These are phyloP conservation scores for Microcera coccophila DNA, from an alignment of 2,329 filamentous ascomycete genomes.

Conservation along the genomic window DNA sequence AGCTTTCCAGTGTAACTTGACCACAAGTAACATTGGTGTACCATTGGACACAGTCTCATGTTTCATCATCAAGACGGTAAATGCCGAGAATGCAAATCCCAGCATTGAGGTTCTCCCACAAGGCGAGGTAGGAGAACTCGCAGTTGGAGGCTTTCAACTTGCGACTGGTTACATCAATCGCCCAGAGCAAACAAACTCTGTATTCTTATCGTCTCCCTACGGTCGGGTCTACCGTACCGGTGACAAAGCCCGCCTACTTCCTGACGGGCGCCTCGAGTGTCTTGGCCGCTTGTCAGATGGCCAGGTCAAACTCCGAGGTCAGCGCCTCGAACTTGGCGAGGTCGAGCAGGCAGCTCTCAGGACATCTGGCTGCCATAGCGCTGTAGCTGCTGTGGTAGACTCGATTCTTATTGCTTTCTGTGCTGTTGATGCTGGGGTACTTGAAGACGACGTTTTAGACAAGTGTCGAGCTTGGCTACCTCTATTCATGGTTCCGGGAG, in stretches of 20 bases:
- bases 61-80: conserved; percentile 58
- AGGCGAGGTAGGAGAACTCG: conserved; percentile 74
- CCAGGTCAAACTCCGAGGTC: conserved; percentile 83
- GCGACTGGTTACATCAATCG: conserved; percentile 80
- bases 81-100: conserved; percentile 12
- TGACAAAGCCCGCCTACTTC: conserved; percentile 69
- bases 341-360: conserved; percentile 67
- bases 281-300: conserved; percentile 74
- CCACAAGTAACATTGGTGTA: conserved; percentile 67
- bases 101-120: conserved; percentile 54
- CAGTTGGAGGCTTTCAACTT: conserved; percentile 74
- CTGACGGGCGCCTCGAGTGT: conserved; percentile 72
- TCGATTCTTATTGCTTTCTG: conserved; percentile 74
- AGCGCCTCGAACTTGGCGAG: conserved; percentile 77
- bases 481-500: conserved; percentile 75
- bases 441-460: conserved; percentile 45
- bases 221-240: conserved; percentile 79
- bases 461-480: conserved; percentile 74
- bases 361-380: conserved; percentile 58
- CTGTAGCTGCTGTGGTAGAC: conserved; percentile 62
- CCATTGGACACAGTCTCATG: conserved; percentile 79
- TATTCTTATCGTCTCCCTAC: conserved; percentile 65
- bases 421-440: conserved; percentile 43
- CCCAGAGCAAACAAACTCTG: conserved; percentile 65
- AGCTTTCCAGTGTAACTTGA: conserved; percentile 52